Base-by-base conservation (phyloP, 306 rosid genomes). In the Acmispon strigosus region DNA sequence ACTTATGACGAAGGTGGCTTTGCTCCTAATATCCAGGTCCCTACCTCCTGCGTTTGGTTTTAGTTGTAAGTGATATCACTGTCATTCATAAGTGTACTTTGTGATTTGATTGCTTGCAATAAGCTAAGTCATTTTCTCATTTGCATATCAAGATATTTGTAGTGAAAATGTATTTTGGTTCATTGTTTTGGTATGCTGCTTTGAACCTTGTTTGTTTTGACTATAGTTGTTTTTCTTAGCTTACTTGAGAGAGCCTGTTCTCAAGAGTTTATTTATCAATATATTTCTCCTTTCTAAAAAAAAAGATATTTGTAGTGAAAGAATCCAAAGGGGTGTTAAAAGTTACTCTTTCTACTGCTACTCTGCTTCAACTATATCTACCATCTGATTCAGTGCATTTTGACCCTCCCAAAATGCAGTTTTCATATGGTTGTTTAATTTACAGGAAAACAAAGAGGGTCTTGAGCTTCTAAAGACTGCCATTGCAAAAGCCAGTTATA, bases 11-110 rank as follows among this genome's bases (percentile, higher is more conserved):
- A 95, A 88, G 99, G 99, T 79, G 99, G 99, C 66, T 95, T 95
- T 82, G 99, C 99, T 45, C 99, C 99, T 74, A 95, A 95, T 55
- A 95, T 95, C 59, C 99, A 94, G 97, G 99, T 93, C 14, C 49
- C 71, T 70, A 8, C 10, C 20, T 39, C 2, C 72, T 16, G 12
- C 24, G 19, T 17, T 58, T 50, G 20, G 50, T 68, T 66, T 67
- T 67, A 45, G 37, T 32, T 32, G 24, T 42, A 0, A 22, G 24
- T 22, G 48, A 73, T 37, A 82, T 19, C 17, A 17, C 11, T 19
- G 39, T 67, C 61, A 29, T 65, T 47, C 43, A 27, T 16, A 45
- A 61, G n/a, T n/a, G n/a, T 41, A 54, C 27, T 54, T 2, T 45
- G 19, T 77, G 36, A 17, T 68, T 68, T 61, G 37, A 22, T 32